These are phyloP conservation scores for Lecanicillium sp. DNA, from an alignment of 2,329 filamentous ascomycete genomes.

Conservation along the genomic window DNA sequence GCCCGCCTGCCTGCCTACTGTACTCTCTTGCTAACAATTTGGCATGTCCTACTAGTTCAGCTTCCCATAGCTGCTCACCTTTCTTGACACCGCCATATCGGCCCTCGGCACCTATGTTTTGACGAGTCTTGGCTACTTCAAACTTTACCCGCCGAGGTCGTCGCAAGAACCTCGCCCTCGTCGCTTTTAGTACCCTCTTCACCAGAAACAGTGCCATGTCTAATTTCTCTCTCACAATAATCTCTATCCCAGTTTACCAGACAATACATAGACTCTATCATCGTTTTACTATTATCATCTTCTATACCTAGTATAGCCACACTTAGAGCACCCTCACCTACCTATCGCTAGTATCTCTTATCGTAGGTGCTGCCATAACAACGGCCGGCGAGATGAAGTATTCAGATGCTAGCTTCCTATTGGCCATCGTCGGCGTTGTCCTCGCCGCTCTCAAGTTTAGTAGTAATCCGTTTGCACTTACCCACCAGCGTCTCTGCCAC, in stretches of 20 bases:
- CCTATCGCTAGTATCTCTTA: conserved; percentile 51
- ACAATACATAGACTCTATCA: conserved; percentile 55
- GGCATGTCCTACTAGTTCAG: conserved; percentile 33
- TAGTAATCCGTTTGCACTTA: not conserved
- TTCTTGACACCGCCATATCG: conserved; percentile 49
- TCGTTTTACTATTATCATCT: conserved; percentile 55
- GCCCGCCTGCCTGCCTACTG: too few species aligned
- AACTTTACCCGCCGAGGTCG: conserved; percentile 42
- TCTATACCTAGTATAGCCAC: conserved; percentile 46
- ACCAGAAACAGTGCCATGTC: conserved; percentile 57
- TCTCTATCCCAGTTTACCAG: conserved; percentile 60
- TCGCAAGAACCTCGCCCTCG: conserved; percentile 46
- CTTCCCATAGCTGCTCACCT: conserved; percentile 54
- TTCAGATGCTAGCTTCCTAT: conserved; percentile 46
- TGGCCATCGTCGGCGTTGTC: conserved; percentile 46
- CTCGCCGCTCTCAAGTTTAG: conserved; percentile 47
- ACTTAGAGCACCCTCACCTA: conserved; percentile 50
- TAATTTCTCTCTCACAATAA: conserved; percentile 53
- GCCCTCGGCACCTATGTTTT: conserved; percentile 47
- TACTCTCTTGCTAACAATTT: not conserved
- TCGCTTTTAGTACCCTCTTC: conserved; percentile 53
- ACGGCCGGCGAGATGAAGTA: conserved; percentile 58
- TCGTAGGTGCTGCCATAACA: conserved; percentile 50
- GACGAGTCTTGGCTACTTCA: conserved; percentile 43
- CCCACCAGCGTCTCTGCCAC: not conserved